Conservation (phyloP, 2,329 filamentous ascomycete species). For the Aspergillus cejpii region DNA sequence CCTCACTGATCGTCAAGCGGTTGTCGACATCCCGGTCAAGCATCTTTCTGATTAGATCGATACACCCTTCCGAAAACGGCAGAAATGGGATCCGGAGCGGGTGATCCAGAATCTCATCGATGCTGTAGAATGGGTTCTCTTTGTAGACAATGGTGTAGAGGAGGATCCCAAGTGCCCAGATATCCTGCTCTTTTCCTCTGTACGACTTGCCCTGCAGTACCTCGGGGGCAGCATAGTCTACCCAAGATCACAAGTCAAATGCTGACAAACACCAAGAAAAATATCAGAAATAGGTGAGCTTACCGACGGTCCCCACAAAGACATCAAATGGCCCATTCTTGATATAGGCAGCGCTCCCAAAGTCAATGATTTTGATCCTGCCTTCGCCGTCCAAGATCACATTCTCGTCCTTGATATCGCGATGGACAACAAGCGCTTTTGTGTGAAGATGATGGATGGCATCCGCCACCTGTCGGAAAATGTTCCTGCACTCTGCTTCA, state of each 20-base stretch:
- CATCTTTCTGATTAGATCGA: slow-evolving; percentile 87
- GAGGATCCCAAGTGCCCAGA: slow-evolving; percentile 94
- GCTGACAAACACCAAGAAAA: slow-evolving; percentile 3
- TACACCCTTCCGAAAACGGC: slow-evolving; percentile 68
- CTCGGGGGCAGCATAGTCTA: slow-evolving; percentile 98
- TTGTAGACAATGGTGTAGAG: slow-evolving; percentile 99
- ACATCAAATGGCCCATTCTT: slow-evolving; percentile 98
- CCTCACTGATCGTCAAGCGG: slow-evolving; percentile 77
- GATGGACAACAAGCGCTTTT: slow-evolving; percentile 85
- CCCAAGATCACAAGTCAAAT: not conserved
- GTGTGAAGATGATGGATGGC: slow-evolving; percentile 88
- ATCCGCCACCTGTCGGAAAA: slow-evolving; percentile 86
- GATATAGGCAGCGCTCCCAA: slow-evolving; percentile 96
- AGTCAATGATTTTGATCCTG: slow-evolving; percentile 94
- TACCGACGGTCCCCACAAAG: slow-evolving; percentile 97
- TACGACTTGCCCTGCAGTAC: slow-evolving; percentile 89
- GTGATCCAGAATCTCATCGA: slow-evolving; percentile 98
- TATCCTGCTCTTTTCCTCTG: slow-evolving; percentile 91
- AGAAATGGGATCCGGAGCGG: slow-evolving; percentile 77
- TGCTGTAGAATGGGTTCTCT: slow-evolving; percentile 97
- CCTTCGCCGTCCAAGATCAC: slow-evolving; percentile 93
- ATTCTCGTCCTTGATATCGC: slow-evolving; percentile 99
- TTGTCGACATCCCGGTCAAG: slow-evolving; percentile 80
- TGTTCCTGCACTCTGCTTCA: slow-evolving; percentile 84
- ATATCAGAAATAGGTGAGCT: slow-evolving; percentile 28